Evolutionary conservation across 2,329 filamentous ascomycete genomes (phyloP).

Genomic region (Graphium sp.): DNA sequence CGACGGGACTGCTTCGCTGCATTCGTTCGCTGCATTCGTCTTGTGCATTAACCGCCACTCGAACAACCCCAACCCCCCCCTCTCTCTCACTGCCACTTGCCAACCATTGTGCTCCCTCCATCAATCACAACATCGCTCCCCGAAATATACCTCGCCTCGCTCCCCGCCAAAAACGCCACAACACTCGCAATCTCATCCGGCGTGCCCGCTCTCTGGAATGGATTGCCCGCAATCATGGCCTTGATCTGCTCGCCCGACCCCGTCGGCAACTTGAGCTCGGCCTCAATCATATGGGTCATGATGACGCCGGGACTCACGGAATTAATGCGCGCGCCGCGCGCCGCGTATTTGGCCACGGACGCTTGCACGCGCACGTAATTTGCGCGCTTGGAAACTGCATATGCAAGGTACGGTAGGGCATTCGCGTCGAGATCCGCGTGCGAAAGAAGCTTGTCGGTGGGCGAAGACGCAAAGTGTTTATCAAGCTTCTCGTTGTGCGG

Average conservation of each 20-base stretch:
- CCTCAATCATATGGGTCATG: neutral
- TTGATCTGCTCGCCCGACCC: neutral
- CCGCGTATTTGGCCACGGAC: neutral
- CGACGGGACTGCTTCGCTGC: too few species aligned
- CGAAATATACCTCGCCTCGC: neutral
- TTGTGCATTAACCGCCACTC: too few species aligned
- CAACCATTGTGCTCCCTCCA: too few species aligned
- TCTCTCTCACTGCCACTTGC: too few species aligned
- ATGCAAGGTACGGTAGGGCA: too few species aligned
- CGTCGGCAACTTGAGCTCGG: neutral
- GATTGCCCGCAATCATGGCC: neutral
- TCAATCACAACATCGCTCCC: neutral
- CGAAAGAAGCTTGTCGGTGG: neutral
- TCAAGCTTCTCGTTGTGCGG: neutral
- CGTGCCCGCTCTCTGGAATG: neutral
- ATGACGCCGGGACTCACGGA: neutral
- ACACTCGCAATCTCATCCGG: neutral
- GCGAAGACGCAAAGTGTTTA: neutral
- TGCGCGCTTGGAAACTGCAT: too few species aligned
- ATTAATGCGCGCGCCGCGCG: neutral
- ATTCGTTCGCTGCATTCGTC: too few species aligned
- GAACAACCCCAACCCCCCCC: too few species aligned
- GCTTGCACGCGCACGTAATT: neutral
- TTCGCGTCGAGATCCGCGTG: too few species aligned
- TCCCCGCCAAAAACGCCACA: neutral